Base-by-base conservation (phyloP, 2,329 filamentous ascomycete genomes). In the Gnomoniopsis sp. region DNA sequence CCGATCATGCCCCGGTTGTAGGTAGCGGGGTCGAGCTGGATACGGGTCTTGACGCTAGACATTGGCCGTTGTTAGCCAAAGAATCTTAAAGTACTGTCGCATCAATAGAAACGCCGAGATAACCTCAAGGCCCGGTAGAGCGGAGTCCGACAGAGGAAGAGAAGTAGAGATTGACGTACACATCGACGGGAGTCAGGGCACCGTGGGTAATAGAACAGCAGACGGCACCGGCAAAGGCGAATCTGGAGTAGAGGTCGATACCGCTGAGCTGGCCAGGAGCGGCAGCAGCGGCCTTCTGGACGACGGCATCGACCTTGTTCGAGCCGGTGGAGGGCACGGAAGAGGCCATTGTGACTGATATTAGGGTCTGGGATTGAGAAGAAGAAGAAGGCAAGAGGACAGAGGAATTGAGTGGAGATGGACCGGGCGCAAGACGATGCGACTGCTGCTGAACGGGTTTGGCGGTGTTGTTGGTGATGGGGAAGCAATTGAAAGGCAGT, bases 161-260 rank as follows among this genome's bases (percentile, higher is more conserved):
- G 36, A 14, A 51, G 30, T 19, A 22, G 49, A n/a, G 26, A 26
- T 30, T 22, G 53, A 90, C 93, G 79, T 95, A 98, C 93, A 99
- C 95, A 90, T 99, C 95, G 78, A 99, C 92, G 74, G 95, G 95
- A 69, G 95, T 99, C 71, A 98, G 88, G 73, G 85, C 89, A 78
- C 93, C 95, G 86, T 99, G 95, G 74, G 95, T 99, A 80, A 98
- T 82, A 70, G 93, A 95, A 80, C 95, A 99, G 88, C 95, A 97
- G 83, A 98, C 82, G 70, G 95, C 95, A 80, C 95, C 95, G 71
- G 95, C 93, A 71, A 99, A 89, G 79, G 95, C 93, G 82, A 97
- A 97, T 79, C 91, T 87, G 71, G 91, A 90, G 88, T 98, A 98
- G 70, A 99, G 90, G 62, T 76, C 80, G 67, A 92, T 4, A 66